A percentile compares a stretch with the other conserved stretches of the same genome.
Conservation (phyloP, 345 rosid genomes). For the Linum trigynum region DNA sequence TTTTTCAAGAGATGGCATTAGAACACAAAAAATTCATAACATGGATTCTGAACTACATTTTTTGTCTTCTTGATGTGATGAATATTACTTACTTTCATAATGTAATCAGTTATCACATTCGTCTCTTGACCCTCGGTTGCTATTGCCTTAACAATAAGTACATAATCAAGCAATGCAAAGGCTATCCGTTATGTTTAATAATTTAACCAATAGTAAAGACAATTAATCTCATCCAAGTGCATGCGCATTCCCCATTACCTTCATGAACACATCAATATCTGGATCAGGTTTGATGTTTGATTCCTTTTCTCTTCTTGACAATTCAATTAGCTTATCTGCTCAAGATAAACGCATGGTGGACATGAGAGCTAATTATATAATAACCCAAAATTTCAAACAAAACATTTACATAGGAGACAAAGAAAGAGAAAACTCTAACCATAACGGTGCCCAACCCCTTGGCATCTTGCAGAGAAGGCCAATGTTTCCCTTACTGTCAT, state of each 20-base stretch:
- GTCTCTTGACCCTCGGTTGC: constrained; percentile 42
- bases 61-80: background rate
- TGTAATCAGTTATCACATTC: constrained; percentile 62
- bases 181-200: too few species aligned
- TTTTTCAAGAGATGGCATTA: background rate
- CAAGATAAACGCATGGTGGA: background rate
- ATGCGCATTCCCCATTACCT: constrained; percentile 27
- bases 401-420: background rate
- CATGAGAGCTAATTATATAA: background rate
- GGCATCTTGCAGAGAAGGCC: constrained; percentile 72
- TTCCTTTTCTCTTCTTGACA: constrained; percentile 68
- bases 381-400: background rate
- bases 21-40: background rate
- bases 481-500: constrained; percentile 73
- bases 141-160: constrained; percentile 32
- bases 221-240: background rate
- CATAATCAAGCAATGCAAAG: background rate
- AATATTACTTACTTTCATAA: constrained; percentile 47
- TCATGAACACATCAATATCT: constrained; percentile 75
- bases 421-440: constrained; percentile 34
- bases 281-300: constrained; percentile 76
- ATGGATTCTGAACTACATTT: background rate
- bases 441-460: constrained; percentile 50
- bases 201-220: background rate
- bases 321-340: constrained; percentile 60